Conservation (phyloP, 148 eudicot species). For the Pharnaceum exiguum region DNA sequence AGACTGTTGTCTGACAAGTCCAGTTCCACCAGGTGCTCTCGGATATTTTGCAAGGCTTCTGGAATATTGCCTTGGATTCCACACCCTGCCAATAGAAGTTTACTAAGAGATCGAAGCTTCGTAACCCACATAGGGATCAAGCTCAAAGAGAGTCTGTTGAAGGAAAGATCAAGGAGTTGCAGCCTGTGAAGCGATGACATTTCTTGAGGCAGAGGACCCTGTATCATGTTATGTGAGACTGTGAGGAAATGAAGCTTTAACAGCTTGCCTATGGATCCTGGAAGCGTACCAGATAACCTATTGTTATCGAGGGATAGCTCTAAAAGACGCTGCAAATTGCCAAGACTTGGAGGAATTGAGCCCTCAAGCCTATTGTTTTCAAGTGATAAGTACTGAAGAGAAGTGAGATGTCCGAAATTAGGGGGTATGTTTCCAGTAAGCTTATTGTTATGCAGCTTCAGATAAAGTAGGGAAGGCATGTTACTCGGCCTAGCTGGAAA, state of each 20-base stretch:
- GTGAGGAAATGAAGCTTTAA: slow-evolving; percentile 23
- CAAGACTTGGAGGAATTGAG: slow-evolving; percentile 40
- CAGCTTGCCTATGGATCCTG: slow-evolving; percentile 35
- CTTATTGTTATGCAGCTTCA: slow-evolving; percentile 38
- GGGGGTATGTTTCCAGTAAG: slow-evolving; percentile 44
- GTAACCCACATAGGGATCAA: slow-evolving; percentile 43
- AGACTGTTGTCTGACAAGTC: slow-evolving; percentile 47
- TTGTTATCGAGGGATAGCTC: slow-evolving; percentile 41
- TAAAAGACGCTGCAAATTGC: slow-evolving; percentile 24
- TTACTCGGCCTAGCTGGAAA: slow-evolving; percentile 29
- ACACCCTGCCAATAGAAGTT: slow-evolving; percentile 35
- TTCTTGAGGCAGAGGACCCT: slow-evolving; percentile 46
- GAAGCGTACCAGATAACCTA: slow-evolving; percentile 36
- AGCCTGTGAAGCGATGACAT: slow-evolving; percentile 34
- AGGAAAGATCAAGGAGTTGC: slow-evolving; percentile 35
- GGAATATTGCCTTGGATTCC: slow-evolving; percentile 40
- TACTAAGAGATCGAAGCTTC: slow-evolving; percentile 31
- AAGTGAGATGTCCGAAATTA: slow-evolving; percentile 27
- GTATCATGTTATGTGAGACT: slow-evolving; percentile 39
- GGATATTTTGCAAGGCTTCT: slow-evolving; percentile 10
- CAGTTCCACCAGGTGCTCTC: slow-evolving; percentile 29
- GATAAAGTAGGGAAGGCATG: slow-evolving; percentile 42
- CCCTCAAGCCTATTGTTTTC: slow-evolving; percentile 42
- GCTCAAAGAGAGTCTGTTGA: slow-evolving; percentile 34
- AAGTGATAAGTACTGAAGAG: slow-evolving; percentile 42